These are phyloP conservation scores for Neofusicoccum laricinum DNA, from an alignment of 2,329 filamentous ascomycete genomes.

Conservation along the genomic window DNA sequence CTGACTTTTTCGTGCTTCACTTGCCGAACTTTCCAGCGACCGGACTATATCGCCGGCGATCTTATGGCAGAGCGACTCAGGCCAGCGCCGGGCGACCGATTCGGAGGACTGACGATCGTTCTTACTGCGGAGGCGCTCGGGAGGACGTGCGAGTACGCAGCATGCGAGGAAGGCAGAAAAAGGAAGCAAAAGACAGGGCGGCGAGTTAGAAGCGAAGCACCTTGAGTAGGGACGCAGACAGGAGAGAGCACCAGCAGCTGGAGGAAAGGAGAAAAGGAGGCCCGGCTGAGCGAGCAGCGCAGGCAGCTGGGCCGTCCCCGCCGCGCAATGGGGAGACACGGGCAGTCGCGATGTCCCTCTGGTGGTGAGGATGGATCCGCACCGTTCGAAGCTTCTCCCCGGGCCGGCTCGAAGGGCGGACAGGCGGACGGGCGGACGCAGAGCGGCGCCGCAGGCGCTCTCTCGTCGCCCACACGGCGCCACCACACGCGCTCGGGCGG, in stretches of 20 bases:
- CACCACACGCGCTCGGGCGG: neutral
- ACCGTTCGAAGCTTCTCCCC: neutral
- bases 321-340: neutral
- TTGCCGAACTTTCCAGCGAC: neutral
- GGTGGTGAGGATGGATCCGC: neutral
- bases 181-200: conserved; percentile 5
- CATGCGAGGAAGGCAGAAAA: neutral
- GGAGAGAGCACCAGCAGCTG: neutral
- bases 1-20: neutral
- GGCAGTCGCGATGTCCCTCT: neutral
- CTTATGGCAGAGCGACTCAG: neutral
- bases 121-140: neutral
- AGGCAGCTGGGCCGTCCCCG: neutral
- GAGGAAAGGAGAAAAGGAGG: neutral
- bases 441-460: too few species aligned
- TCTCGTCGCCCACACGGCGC: too few species aligned
- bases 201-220: neutral
- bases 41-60: neutral
- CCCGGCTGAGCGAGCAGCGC: neutral
- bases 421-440: too few species aligned
- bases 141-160: neutral
- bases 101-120: neutral
- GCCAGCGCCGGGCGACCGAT: neutral
- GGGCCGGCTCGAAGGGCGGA: conserved; percentile 1
- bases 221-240: neutral